Evolutionary conservation across 1,139 yeast species (phyloP).

Genomic region (Candida dubliniensis): DNA sequence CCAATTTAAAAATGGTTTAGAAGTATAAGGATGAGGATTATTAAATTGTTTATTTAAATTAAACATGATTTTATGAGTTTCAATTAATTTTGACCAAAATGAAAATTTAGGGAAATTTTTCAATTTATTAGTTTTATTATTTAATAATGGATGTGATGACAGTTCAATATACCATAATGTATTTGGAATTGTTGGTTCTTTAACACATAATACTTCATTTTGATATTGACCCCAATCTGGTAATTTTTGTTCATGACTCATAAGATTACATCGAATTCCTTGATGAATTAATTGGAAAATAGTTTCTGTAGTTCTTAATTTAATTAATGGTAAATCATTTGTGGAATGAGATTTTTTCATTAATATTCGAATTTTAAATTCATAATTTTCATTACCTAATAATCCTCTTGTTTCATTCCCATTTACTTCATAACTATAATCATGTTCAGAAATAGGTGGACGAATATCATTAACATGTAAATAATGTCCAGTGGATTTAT

Average conservation of each 20-base stretch:
- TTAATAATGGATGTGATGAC: conserved; percentile 53
- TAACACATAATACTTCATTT: conserved; percentile 75
- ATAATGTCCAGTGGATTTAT: conserved; percentile 57
- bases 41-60: conserved; percentile 28
- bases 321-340: conserved; percentile 36
- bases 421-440: conserved; percentile 73
- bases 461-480: conserved; percentile 58
- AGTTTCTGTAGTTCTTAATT: conserved; percentile 52
- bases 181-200: conserved; percentile 57
- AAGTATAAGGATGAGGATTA: conserved; percentile 28
- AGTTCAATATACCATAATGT: conserved; percentile 67
- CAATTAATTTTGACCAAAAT: conserved; percentile 31
- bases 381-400: conserved; percentile 53
- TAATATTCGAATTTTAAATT: conserved; percentile 48
- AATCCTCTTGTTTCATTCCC: conserved; percentile 54
- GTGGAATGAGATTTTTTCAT: conserved; percentile 26
- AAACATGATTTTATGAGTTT: conserved; percentile 39
- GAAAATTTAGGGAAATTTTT: conserved; percentile 24
- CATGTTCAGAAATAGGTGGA: conserved; percentile 81
- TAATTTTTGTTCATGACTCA: conserved; percentile 60
- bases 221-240: conserved; percentile 74
- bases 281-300: conserved; percentile 60
- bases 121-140: conserved; percentile 25
- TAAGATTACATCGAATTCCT: conserved; percentile 59
- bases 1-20: conserved; percentile 42